phyloP scores from a whole-genome alignment of 2,329 filamentous ascomycete genomes.

The Penicillium hordei region DNA sequence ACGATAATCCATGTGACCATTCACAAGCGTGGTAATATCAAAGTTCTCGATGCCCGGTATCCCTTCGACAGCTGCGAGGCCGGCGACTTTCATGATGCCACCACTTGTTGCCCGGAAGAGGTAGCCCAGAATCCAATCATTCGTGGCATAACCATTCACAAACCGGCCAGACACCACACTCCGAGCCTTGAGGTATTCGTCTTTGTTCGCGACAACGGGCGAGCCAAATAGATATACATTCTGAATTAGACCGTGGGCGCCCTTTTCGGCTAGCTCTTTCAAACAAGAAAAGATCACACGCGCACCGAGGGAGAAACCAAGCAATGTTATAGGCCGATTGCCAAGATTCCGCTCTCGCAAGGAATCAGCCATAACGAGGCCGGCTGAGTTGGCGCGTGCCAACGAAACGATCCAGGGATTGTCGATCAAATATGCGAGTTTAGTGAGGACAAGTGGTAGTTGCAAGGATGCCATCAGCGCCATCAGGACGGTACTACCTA shows the following conservation, averaged over 20 bases:
- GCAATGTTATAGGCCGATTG: constrained; percentile 84
- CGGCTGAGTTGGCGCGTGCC: constrained; percentile 82
- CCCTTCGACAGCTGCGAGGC: constrained; percentile 71
- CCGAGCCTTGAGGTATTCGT: constrained; percentile 79
- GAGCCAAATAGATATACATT: constrained; percentile 96
- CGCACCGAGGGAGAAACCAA: constrained; percentile 90
- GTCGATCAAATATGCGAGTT: constrained; percentile 93
- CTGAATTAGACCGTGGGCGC: constrained; percentile 82
- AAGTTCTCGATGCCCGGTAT: constrained; percentile 86
- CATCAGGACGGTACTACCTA: constrained; percentile 84
- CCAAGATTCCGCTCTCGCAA: constrained; percentile 89
- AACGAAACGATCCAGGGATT: constrained; percentile 98
- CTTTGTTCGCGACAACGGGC: constrained; percentile 84
- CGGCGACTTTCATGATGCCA: constrained; percentile 84
- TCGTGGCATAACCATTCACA: constrained; percentile 88
- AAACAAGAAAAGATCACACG: constrained; percentile 91
- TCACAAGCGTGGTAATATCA: constrained; percentile 79
- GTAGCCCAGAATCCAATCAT: constrained; percentile 96
- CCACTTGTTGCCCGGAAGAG: constrained; percentile 92
- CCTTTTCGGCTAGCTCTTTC: constrained; percentile 78
- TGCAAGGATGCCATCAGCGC: constrained; percentile 90
- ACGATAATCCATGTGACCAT: constrained; percentile 96
- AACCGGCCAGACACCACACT: constrained; percentile 90
- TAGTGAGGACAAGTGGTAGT: constrained; percentile 87
- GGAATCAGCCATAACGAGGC: constrained; percentile 90